phyloP scores from a whole-genome alignment of 768 basidiomycete species.

The Gelatoporia subvermispora region DNA sequence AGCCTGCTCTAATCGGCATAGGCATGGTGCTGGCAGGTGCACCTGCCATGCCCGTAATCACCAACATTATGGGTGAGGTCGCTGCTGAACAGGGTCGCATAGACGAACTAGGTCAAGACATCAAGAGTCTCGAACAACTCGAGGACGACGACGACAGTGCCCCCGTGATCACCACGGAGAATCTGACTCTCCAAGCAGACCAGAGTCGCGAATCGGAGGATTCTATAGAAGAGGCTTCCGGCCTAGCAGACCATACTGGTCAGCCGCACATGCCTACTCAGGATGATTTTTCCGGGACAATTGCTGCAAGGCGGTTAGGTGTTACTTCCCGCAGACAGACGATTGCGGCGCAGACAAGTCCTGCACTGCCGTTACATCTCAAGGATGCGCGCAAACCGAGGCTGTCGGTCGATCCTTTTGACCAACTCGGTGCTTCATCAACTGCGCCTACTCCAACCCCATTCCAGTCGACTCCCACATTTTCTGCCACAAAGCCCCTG shows the following conservation, averaged over 20 bases:
- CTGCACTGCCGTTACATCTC: slow-evolving; percentile 62
- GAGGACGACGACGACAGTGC: slow-evolving; percentile 34
- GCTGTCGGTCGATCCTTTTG: slow-evolving; percentile 70
- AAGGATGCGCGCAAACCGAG: slow-evolving; percentile 47
- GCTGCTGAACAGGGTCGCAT: slow-evolving; percentile 86
- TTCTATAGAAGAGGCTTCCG: slow-evolving; percentile 31
- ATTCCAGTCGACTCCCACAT: slow-evolving; percentile 70
- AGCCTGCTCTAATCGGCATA: slow-evolving; percentile 80
- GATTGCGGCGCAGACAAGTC: slow-evolving; percentile 69
- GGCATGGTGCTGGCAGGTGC: slow-evolving; percentile 74
- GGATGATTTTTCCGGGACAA: background rate
- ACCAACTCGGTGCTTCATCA: slow-evolving; percentile 51
- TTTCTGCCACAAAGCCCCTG: slow-evolving; percentile 44
- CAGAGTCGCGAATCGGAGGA: slow-evolving; percentile 40
- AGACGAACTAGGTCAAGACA: slow-evolving; percentile 51
- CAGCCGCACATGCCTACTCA: background rate
- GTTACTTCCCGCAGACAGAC: slow-evolving; percentile 34
- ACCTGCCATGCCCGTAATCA: slow-evolving; percentile 72
- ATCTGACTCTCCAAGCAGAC: slow-evolving; percentile 18
- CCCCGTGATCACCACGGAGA: slow-evolving; percentile 17
- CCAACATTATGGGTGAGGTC: slow-evolving; percentile 72
- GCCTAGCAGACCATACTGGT: slow-evolving; percentile 5
- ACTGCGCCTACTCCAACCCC: slow-evolving; percentile 35
- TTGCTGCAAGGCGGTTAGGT: background rate
- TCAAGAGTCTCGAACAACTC: slow-evolving; percentile 44